These are phyloP conservation scores for Aspergillus campestris DNA, from an alignment of 495 filamentous ascomycete genomes.

Conservation along the genomic window DNA sequence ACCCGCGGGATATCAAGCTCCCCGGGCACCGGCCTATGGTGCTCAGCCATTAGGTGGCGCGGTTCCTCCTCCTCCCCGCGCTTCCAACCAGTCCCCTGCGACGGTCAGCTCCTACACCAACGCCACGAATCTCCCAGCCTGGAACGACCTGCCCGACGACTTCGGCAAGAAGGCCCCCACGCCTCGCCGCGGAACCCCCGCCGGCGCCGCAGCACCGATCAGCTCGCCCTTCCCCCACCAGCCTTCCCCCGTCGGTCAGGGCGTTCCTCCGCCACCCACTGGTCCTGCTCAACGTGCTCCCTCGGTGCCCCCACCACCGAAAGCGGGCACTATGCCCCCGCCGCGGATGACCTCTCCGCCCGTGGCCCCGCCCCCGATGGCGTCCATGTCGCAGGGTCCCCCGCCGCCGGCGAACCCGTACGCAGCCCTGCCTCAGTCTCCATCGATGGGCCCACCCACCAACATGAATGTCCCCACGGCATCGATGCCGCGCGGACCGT, in stretches of 20 bases:
- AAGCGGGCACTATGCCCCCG: slow-evolving; percentile 38
- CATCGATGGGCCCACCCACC: slow-evolving; percentile 14
- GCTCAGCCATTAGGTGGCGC: slow-evolving; percentile 28
- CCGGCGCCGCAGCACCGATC: slow-evolving; percentile 44
- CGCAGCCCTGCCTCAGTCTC: slow-evolving; percentile 43
- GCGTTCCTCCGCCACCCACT: slow-evolving; percentile 28
- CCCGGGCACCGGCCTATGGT: slow-evolving; percentile 38
- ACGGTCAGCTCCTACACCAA: slow-evolving; percentile 56
- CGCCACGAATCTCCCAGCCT: slow-evolving; percentile 61
- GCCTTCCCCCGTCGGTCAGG: slow-evolving; percentile 45
- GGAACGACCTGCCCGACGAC: slow-evolving; percentile 90
- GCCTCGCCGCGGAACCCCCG: slow-evolving; percentile 64
- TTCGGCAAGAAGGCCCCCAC: slow-evolving; percentile 59
- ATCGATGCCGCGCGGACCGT: slow-evolving; percentile 64
- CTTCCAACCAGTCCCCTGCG: slow-evolving; percentile 51
- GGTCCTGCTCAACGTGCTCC: slow-evolving; percentile 35
- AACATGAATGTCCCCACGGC: slow-evolving; percentile 38
- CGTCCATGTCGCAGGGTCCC: slow-evolving; percentile 35
- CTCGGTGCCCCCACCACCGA: slow-evolving; percentile 47
- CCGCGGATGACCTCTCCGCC: slow-evolving; percentile 49
- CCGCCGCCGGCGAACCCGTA: slow-evolving; percentile 62
- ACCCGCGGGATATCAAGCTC: slow-evolving; percentile 41
- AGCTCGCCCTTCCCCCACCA: slow-evolving; percentile 63
- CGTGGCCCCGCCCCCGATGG: slow-evolving; percentile 27
- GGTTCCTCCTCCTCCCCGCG: slow-evolving; percentile 52